Evolutionary conservation across 306 rosid genomes (phyloP), one percentile per base, ranked within the genome.

Genomic region (Medicago ruthenica): DNA sequence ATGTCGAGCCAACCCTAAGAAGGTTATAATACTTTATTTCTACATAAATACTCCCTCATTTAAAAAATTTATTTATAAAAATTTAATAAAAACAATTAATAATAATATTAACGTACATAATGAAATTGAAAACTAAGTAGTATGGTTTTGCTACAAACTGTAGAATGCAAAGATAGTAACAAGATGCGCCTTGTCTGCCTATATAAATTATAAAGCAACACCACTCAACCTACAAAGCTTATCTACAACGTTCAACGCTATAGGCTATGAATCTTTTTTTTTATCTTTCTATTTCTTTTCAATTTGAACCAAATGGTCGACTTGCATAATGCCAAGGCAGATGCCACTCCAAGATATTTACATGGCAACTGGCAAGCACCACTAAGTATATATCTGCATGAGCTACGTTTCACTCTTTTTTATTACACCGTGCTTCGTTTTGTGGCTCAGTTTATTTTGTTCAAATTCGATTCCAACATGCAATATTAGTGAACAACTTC

Each of bases 131-230:
- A 70, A 64, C 20, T 40, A 65, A 45, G n/a, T 45, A 12, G 67
- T 71, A 18, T 54, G 31, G 83, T 84, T 63, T 82, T 84, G 92
- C 83, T 88, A 88, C 83, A 74, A 81, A 83, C 78, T 69, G 75
- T 76, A 86, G 85, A 83, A 84, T 54, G 79, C 74, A 60, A 57
- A 79, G 37, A 65, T 48, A 71, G 47, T 71, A 34, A 34, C 57
- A 60, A 81, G 96, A 92, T 87, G 83, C 90, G 31, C 24, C 48
- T 90, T 92, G 97, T 89, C 96, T 76, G 87, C 86, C 90, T 81
- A 84, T 50, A 59, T 5, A 78, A 68, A 59, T 79, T 67, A 71
- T 31, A 90, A 86, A 90, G 89, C 82, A 85, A 71, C 55, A 59
- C 85, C 89, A 85, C 86, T 34, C 37, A 73, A 41, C 87, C 85